Conservation (phyloP, 371 early-diverging fungal species). For the Mortierella sp. region DNA sequence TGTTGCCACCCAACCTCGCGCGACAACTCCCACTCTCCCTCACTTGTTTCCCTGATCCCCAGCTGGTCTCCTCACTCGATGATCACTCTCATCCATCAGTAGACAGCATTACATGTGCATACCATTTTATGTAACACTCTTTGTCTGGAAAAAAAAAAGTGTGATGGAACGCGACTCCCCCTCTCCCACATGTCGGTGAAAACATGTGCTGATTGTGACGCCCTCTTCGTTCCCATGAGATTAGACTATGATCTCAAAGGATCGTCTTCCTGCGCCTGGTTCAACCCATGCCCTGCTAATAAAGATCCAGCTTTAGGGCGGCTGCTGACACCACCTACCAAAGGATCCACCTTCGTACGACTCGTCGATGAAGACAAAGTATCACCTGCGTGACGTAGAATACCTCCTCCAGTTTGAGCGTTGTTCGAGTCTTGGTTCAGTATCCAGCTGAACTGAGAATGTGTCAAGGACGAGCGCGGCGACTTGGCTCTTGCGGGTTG, state of each 20-base stretch:
- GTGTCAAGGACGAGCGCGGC: constrained; percentile 41
- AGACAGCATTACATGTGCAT: too few relatives aligned
- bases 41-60: too few relatives aligned
- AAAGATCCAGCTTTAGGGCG: constrained; percentile 6
- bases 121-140: too few relatives aligned
- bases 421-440: constrained; percentile 18
- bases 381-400: background rate
- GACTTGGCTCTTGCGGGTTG: constrained; percentile 30
- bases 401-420: background rate
- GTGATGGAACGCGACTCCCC: too few relatives aligned
- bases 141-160: too few relatives aligned
- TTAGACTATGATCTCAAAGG: constrained; percentile 24
- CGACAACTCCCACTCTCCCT: too few relatives aligned
- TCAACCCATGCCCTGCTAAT: constrained; percentile 1
- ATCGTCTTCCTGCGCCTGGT: constrained; percentile 32
- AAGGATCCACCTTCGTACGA: constrained; percentile 41
- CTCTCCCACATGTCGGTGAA: too few relatives aligned
- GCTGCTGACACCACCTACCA: constrained; percentile 35
- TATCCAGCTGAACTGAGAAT: constrained; percentile 54
- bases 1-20: too few relatives aligned
- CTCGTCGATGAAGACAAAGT: constrained; percentile 11
- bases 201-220: too few relatives aligned
- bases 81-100: too few relatives aligned
- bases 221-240: too few relatives aligned
- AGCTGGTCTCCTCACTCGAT: too few relatives aligned